phyloP scores from a whole-genome alignment of 1,284 basidiomycete genomes.

The Leccinum ponderosum region DNA sequence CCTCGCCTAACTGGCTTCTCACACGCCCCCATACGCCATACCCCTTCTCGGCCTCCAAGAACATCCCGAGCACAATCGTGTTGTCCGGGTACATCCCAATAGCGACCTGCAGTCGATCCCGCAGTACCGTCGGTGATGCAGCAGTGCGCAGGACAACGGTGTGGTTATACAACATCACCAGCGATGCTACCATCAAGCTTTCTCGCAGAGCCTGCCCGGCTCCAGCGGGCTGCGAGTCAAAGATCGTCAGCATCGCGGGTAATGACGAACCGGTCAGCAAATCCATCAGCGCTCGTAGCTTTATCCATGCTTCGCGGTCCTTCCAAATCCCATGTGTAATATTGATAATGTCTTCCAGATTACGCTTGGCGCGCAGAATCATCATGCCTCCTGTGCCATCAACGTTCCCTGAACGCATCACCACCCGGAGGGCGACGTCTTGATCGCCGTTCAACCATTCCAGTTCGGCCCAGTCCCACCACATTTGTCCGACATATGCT shows the following conservation, averaged over 20 bases:
- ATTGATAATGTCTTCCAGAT: constrained; percentile 49
- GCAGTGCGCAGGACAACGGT: constrained; percentile 54
- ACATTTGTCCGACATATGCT: constrained; percentile 53
- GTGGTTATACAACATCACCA: constrained; percentile 62
- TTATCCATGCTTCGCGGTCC: constrained; percentile 61
- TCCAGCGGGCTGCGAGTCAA: constrained; percentile 44
- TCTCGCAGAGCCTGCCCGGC: constrained; percentile 43
- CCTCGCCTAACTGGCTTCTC: constrained; percentile 47
- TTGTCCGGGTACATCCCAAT: constrained; percentile 68
- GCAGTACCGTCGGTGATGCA: constrained; percentile 58
- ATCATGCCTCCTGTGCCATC: constrained; percentile 52
- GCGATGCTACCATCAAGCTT: constrained; percentile 55
- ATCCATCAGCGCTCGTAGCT: constrained; percentile 59
- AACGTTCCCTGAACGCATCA: constrained; percentile 54
- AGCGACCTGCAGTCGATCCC: constrained; percentile 57
- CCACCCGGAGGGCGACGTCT: constrained; percentile 51
- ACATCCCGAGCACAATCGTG: constrained; percentile 72
- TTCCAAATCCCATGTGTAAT: constrained; percentile 44
- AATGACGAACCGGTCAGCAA: constrained; percentile 50
- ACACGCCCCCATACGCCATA: constrained; percentile 74
- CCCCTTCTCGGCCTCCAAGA: constrained; percentile 77
- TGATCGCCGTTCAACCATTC: constrained; percentile 71
- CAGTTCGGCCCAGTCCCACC: constrained; percentile 90
- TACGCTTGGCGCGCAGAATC: constrained; percentile 58
- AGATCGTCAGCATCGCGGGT: constrained; percentile 43